A percentile compares a stretch with the other conserved stretches of the same genome.
Conservation (phyloP, 2,329 filamentous ascomycete genomes). For the Beauveria rudraprayagi region DNA sequence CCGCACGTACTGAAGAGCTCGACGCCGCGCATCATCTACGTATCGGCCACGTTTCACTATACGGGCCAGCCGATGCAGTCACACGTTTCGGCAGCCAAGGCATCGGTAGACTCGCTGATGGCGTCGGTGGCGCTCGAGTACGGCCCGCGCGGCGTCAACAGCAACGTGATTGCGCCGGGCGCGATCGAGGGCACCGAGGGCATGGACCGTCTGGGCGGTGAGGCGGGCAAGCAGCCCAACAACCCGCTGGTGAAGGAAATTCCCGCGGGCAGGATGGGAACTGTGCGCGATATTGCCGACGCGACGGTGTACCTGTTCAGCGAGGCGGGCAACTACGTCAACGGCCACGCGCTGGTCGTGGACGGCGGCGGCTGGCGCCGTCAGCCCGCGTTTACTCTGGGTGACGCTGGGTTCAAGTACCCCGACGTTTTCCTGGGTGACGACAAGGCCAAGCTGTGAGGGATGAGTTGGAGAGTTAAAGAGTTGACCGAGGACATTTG, state of each 20-base stretch:
- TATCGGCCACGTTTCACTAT: slow-evolving; percentile 89
- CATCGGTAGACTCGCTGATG: slow-evolving; percentile 79
- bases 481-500: not conserved
- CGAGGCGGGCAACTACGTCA: slow-evolving; percentile 79
- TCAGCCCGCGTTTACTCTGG: slow-evolving; percentile 38
- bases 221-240: slow-evolving; percentile 20
- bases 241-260: slow-evolving; percentile 38
- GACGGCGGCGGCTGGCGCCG: slow-evolving; percentile 53
- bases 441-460: slow-evolving; percentile 32
- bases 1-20: slow-evolving; percentile 75
- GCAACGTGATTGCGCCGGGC: slow-evolving; percentile 83
- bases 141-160: slow-evolving; percentile 76
- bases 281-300: slow-evolving; percentile 82
- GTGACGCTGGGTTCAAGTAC: slow-evolving; percentile 40
- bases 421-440: slow-evolving; percentile 39
- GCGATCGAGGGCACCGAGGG: slow-evolving; percentile 82
- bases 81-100: slow-evolving; percentile 88
- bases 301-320: slow-evolving; percentile 85
- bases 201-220: slow-evolving; percentile 52
- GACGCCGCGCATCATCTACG: slow-evolving; percentile 72
- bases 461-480: not conserved
- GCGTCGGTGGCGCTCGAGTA: slow-evolving; percentile 78
- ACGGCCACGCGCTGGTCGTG: slow-evolving; percentile 72
- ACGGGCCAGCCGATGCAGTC: slow-evolving; percentile 76
- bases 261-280: slow-evolving; percentile 69